Conservation (phyloP, 495 filamentous ascomycete species). For the Penicillium pancosmium region DNA sequence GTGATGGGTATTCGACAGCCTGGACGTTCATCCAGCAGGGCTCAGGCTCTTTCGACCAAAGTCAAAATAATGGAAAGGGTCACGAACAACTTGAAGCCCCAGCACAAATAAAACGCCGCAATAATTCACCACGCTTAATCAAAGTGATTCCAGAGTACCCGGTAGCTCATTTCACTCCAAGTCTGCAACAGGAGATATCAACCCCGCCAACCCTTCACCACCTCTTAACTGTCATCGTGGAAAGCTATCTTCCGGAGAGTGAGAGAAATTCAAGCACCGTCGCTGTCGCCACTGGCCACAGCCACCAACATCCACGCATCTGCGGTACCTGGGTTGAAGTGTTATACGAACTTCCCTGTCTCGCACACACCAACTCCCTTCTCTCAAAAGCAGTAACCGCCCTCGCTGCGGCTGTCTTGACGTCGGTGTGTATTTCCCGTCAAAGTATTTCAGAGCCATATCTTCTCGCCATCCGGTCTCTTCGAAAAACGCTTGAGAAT, state of each 20-base stretch:
- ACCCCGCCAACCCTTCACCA: background rate
- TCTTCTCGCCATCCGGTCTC: background rate
- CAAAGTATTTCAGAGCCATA: background rate
- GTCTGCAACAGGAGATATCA: too few species aligned
- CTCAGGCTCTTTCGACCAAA: background rate
- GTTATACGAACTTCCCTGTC: background rate
- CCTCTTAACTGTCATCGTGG: background rate
- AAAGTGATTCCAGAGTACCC: background rate
- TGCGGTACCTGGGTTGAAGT: background rate
- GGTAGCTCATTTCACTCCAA: background rate
- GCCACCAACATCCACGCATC: background rate
- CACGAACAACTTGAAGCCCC: too few species aligned
- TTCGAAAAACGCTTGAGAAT: background rate
- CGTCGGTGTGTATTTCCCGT: background rate
- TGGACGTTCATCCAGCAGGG: background rate
- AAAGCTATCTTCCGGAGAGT: background rate
- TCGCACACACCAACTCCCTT: background rate
- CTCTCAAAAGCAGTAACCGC: background rate
- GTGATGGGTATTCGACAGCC: background rate
- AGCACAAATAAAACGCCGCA: background rate
- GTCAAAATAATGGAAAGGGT: too few species aligned
- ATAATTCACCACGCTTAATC: background rate
- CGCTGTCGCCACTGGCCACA: background rate
- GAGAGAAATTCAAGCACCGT: background rate
- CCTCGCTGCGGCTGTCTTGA: background rate